These are phyloP conservation scores for Grigorovia yakushimaensis DNA, from an alignment of 805 yeast genomes.

Conservation along the genomic window DNA sequence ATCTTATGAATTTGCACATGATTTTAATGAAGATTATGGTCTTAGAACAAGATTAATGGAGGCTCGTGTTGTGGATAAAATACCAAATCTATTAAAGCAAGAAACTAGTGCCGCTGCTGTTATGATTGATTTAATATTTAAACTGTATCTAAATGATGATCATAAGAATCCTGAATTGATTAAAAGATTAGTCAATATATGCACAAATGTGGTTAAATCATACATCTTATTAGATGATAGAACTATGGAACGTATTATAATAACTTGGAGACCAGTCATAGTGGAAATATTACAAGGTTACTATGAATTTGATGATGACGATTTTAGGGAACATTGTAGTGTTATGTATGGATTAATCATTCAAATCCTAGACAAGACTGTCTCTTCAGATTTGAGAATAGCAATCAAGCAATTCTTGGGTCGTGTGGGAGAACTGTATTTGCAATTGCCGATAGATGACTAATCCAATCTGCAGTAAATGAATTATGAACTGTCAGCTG, in stretches of 20 bases:
- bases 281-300: conserved; percentile 80
- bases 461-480: background rate
- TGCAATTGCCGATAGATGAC: conserved; percentile 5
- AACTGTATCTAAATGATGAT: conserved; percentile 46
- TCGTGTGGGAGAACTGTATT: conserved; percentile 43
- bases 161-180: conserved; percentile 41
- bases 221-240: conserved; percentile 64
- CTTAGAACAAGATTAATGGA: conserved; percentile 83
- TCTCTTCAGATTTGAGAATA: conserved; percentile 50
- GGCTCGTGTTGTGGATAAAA: conserved; percentile 82
- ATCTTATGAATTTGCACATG: conserved; percentile 75
- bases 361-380: conserved; percentile 48
- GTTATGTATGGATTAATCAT: conserved; percentile 51
- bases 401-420: conserved; percentile 52
- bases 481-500: too few species aligned
- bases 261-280: conserved; percentile 87
- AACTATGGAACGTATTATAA: conserved; percentile 67
- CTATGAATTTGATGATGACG: conserved; percentile 63
- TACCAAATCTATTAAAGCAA: conserved; percentile 86
- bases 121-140: conserved; percentile 68
- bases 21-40: conserved; percentile 81
- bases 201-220: conserved; percentile 59
- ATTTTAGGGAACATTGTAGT: conserved; percentile 52
- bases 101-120: conserved; percentile 88
- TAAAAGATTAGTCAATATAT: conserved; percentile 46